Base-by-base conservation (phyloP, 2,329 filamentous ascomycete genomes). In the Lasiodiplodia theobromae region DNA sequence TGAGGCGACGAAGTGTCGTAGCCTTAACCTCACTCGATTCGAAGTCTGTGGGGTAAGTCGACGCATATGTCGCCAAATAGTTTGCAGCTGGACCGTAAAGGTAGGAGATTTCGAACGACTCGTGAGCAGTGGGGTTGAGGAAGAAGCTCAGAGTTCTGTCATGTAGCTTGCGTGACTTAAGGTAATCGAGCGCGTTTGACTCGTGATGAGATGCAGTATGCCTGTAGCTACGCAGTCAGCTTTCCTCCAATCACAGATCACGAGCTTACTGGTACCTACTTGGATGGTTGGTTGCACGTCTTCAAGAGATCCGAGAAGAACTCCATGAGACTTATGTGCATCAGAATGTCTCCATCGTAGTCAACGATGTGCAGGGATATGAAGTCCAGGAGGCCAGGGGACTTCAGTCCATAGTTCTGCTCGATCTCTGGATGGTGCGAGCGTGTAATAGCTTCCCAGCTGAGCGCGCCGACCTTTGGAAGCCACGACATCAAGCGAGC, bases 401-500 rank as follows among this genome's bases (percentile, higher is more conserved):
- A 71, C 11, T 63, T 68, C 4, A 80, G 70, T 2, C 77, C 77
- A 49, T 75, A 73, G 34, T 81, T 77, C 3, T 71, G 72, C 71
- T 90, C 88, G 2, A 89, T 77, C 2, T 87, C 84, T 2, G 82
- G 73, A 38, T 85, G 77, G 69, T 88, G 86, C 6, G 85, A 82
- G 12, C 78, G 80, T 6, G 83, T 81, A 34, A 89, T 80, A 1
- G 83, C 78, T 58, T 81, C 80, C 86, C 87, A 89, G 72, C 88
- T 84, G 71, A 89, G 75, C 2, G 77, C 77, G 4, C 84, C 86
- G 8, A 86, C 81, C 68, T 82, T 83, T 2, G 85, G 82, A 49
- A 90, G 76, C 77, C 88, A 86, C 25, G 87, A 86, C 76, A 90
- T 79, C 58, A 91, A 72, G 63, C 88, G 82, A 23, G 86, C 87